Evolutionary conservation across 257 asterid genomes (phyloP).

Genomic region (Nemophila menziesii): DNA sequence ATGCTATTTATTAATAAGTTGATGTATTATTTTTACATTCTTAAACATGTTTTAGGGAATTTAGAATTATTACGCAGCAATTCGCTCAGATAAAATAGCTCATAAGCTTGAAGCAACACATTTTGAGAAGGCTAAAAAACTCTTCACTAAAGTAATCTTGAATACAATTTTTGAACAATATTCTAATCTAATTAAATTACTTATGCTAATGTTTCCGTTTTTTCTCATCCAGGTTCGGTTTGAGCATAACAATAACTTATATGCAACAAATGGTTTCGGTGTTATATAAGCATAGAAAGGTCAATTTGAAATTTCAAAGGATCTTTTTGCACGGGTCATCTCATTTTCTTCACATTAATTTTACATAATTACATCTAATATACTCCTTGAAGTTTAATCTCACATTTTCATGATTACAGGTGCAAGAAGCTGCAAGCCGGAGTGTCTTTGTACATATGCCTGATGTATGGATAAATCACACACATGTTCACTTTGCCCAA

Average conservation of each 20-base stretch:
- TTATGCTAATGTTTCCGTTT: too few species aligned
- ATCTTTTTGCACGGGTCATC: conserved; percentile 81
- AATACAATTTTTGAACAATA: conserved; percentile 11
- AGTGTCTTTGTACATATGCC: conserved; percentile 80
- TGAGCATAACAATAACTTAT: conserved; percentile 74
- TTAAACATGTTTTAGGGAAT: conserved; percentile 52
- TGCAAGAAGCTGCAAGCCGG: conserved; percentile 99
- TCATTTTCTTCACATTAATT: conserved; percentile 12
- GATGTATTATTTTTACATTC: conserved; percentile 4
- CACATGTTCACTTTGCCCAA: conserved; percentile 97
- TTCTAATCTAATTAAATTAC: neutral
- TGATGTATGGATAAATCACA: conserved; percentile 96
- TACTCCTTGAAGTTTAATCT: too few species aligned
- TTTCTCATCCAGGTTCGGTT: conserved; percentile 62
- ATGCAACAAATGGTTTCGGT: conserved; percentile 99
- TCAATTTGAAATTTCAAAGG: conserved; percentile 91
- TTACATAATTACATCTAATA: conserved; percentile 5
- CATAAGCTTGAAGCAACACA: conserved; percentile 95
- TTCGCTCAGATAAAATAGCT: conserved; percentile 77
- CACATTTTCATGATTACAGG: conserved; percentile 29
- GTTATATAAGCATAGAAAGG: conserved; percentile 95
- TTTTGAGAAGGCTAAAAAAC: conserved; percentile 94
- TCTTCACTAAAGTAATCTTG: conserved; percentile 81
- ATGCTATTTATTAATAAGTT: neutral
- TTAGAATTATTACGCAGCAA: conserved; percentile 71